Evolutionary conservation across 495 filamentous ascomycete genomes (phyloP), one percentile per base, ranked within the genome.

Genomic region (Rhizodiscina lignyota): DNA sequence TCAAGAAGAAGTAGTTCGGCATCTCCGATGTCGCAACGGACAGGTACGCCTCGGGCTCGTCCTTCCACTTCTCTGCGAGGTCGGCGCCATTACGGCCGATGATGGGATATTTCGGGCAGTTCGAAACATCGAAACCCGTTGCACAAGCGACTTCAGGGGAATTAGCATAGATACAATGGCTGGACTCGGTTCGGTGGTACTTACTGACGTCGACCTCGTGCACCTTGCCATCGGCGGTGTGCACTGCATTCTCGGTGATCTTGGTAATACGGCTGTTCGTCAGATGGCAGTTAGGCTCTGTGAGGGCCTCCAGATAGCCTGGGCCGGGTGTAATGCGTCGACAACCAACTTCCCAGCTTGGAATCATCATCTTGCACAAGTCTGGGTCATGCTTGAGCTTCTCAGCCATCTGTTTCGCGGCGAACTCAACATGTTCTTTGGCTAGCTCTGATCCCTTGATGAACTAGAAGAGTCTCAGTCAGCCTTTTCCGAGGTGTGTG

Each of bases 61-160:
- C 24, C 6, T 26, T 30, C 50, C 50, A 50, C 12, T 34, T 29
- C 12, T 53, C 51, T 21, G 44, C 40, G 15, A 53, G 50, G 36
- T 43, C 37, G 31, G 8, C 10, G 17, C 53, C 49, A 16, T 32
- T 24, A 4, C 58, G 60, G 2, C 63, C 62, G 11, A 67, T 43
- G 30, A 59, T 56, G 6, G 58, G 49, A 51, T 72, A 72, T 15
- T 57, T 58, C 0, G 64, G 66, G 5, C 50, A 47, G 40, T 53
- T 67, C 6, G 58, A 53, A 5, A 62, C 67, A 35, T 71, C 54
- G 45, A 72, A 61, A 21, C 60, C 59, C 2, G 60, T 74, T 4
- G 70, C 70, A 40, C 68, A 56, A 35, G 53, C 46, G 2, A 58
- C 34, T n/a, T n/a, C n/a, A n/a, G n/a, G n/a, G n/a, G n/a, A n/a